These are phyloP conservation scores for Hyaloscypha bicolor DNA, from an alignment of 495 filamentous ascomycete genomes.

Conservation along the genomic window DNA sequence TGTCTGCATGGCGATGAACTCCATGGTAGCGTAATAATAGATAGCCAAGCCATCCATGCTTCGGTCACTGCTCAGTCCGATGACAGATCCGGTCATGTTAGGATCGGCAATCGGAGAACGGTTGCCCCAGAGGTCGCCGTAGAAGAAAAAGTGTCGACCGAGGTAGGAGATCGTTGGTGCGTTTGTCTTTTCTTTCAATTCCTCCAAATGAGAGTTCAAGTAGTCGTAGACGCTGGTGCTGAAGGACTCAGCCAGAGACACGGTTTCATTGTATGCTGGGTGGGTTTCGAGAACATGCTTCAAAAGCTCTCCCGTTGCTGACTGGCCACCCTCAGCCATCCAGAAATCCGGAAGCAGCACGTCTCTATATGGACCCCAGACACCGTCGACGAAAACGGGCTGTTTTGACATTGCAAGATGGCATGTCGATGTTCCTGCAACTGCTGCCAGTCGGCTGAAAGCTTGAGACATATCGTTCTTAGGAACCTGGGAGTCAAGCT, in stretches of 20 bases:
- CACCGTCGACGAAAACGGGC: conserved; percentile 87
- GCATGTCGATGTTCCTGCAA: conserved; percentile 95
- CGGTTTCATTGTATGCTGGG: conserved; percentile 77
- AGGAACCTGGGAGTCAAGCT: conserved; percentile 58
- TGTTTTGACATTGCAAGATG: conserved; percentile 93
- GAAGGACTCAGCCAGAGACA: conserved; percentile 72
- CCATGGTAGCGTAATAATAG: conserved; percentile 91
- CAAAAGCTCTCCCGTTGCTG: conserved; percentile 89
- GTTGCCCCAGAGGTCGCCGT: conserved; percentile 98
- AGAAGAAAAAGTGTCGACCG: conserved; percentile 94
- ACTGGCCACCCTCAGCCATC: conserved; percentile 97
- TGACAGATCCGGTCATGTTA: conserved; percentile 84
- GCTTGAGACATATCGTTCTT: conserved; percentile 85
- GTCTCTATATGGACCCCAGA: conserved; percentile 96
- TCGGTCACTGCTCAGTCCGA: conserved; percentile 84
- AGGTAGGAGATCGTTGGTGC: conserved; percentile 83
- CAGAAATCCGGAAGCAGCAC: conserved; percentile 88
- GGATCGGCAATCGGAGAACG: conserved; percentile 90
- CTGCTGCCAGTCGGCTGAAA: conserved; percentile 92
- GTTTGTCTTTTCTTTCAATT: conserved; percentile 63
- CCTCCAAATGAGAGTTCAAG: conserved; percentile 83
- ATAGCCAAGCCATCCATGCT: conserved; percentile 83
- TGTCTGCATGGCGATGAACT: conserved; percentile 97
- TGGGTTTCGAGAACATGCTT: conserved; percentile 95
- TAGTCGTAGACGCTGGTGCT: conserved; percentile 91